These are phyloP conservation scores for Septoria linicola DNA, from an alignment of 2,329 filamentous ascomycete species.

Conservation along the genomic window DNA sequence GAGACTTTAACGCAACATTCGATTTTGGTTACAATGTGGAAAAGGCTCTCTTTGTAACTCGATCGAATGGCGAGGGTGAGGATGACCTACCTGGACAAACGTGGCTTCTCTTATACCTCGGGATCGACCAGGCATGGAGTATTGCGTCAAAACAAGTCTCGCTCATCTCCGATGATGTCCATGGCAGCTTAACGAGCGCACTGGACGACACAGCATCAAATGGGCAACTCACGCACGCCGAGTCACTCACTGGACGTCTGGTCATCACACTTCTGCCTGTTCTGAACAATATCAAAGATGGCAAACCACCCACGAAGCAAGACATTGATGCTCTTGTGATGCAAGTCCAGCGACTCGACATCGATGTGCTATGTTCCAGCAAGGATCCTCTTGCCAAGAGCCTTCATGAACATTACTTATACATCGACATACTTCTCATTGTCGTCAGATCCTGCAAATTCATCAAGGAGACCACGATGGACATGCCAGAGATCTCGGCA, in stretches of 20 bases:
- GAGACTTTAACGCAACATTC: constrained; percentile 39
- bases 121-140: constrained; percentile 32
- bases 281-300: constrained; percentile 12
- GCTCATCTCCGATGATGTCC: constrained; percentile 8
- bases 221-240: constrained; percentile 18
- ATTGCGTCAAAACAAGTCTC: constrained; percentile 12
- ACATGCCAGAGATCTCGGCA: constrained; percentile 13
- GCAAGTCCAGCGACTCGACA: constrained; percentile 21
- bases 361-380: constrained; percentile 15
- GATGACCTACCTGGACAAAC: constrained; percentile 17
- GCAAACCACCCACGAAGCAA: constrained; percentile 12
- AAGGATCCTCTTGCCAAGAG: constrained; percentile 18
- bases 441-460: constrained; percentile 24
- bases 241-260: constrained; percentile 26
- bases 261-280: constrained; percentile 22
- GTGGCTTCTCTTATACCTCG: constrained; percentile 29
- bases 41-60: constrained; percentile 24
- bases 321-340: constrained; percentile 16
- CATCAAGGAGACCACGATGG: constrained; percentile 17
- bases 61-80: neutral
- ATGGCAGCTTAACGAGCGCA: constrained; percentile 11
- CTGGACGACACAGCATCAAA: neutral
- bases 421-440: constrained; percentile 31
- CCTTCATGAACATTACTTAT: constrained; percentile 28
- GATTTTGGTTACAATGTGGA: constrained; percentile 37